phyloP scores from a whole-genome alignment of 345 rosid species.

The Viola odorata region DNA sequence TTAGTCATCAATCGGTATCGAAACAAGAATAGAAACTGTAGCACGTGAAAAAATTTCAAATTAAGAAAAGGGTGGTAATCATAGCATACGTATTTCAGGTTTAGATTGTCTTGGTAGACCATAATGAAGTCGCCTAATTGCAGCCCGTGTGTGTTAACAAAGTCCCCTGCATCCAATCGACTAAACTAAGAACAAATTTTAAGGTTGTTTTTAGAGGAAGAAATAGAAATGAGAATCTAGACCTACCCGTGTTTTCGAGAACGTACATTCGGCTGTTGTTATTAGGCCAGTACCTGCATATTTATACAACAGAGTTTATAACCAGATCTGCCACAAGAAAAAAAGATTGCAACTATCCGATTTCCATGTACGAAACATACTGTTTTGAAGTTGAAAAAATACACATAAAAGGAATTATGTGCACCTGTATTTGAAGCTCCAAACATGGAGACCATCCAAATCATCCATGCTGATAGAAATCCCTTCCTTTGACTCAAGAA shows the following conservation, averaged over 20 bases:
- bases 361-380: background rate
- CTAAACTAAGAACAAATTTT: background rate
- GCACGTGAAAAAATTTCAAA: background rate
- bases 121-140: slow-evolving; percentile 76
- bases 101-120: slow-evolving; percentile 60
- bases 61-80: too few relatives aligned
- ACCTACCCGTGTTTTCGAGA: slow-evolving; percentile 86
- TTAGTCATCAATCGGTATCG: background rate
- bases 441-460: slow-evolving; percentile 64
- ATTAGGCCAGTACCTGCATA: slow-evolving; percentile 92
- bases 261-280: slow-evolving; percentile 98
- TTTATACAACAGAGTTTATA: background rate
- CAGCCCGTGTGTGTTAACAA: slow-evolving; percentile 73
- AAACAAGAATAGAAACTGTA: background rate
- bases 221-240: too few relatives aligned
- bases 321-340: background rate
- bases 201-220: background rate
- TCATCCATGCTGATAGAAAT: slow-evolving; percentile 71
- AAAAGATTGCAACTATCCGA: background rate
- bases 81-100: slow-evolving; percentile 57
- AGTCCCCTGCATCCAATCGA: slow-evolving; percentile 52
- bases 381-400: background rate
- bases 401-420: background rate
- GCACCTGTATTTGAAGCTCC: slow-evolving; percentile 95
- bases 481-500: slow-evolving; percentile 83